phyloP scores from a whole-genome alignment of 2,329 filamentous ascomycete genomes.

The Phaeosphaeriaceae sp. region DNA sequence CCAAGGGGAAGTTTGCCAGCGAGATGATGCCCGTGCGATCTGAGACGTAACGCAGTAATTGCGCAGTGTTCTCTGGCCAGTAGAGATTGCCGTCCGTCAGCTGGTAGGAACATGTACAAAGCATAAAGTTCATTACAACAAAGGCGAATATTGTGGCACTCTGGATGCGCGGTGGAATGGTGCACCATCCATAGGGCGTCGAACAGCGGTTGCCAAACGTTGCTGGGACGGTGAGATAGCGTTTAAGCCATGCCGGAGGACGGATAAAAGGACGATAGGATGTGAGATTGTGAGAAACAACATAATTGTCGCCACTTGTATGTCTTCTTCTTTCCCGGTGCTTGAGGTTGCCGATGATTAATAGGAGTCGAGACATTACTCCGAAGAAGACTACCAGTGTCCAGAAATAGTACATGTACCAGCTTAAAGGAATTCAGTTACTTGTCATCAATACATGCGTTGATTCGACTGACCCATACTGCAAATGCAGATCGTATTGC shows the following conservation, averaged over 20 bases:
- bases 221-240: conserved; percentile 52
- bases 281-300: background rate
- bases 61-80: conserved; percentile 41
- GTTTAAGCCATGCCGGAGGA: conserved; percentile 24
- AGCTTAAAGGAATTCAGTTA: conserved; percentile 15
- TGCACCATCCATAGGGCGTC: conserved; percentile 52
- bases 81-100: conserved; percentile 57
- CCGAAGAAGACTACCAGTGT: conserved; percentile 3
- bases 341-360: conserved; percentile 18
- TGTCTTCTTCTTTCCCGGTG: conserved; percentile 11
- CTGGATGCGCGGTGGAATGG: conserved; percentile 58
- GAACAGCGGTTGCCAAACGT: conserved; percentile 53
- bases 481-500: conserved; percentile 37
- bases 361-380: conserved; percentile 30
- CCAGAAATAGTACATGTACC: conserved; percentile 45
- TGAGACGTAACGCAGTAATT: conserved; percentile 63
- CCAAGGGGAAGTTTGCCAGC: conserved; percentile 67
- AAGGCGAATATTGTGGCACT: conserved; percentile 54
- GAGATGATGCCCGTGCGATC: conserved; percentile 71
- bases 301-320: conserved; percentile 2
- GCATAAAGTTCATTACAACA: conserved; percentile 52
- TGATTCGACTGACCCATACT: conserved; percentile 32
- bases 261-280: background rate
- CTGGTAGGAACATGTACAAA: conserved; percentile 56
- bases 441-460: background rate